Conservation (phyloP, 2,329 filamentous ascomycete species). For the Botrytis paeoniae region DNA sequence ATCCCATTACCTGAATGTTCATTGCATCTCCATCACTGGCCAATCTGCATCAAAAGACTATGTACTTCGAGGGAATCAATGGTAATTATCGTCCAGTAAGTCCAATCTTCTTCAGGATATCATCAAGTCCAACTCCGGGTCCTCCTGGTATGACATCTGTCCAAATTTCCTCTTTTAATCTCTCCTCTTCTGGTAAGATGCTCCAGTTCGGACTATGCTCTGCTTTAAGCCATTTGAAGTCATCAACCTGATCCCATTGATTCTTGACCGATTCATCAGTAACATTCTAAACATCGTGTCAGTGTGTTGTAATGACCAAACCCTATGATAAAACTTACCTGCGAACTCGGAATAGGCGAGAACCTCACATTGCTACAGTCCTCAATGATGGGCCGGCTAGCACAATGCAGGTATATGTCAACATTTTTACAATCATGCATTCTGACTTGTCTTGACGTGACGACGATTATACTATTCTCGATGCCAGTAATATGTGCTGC, state of each 20-base stretch:
- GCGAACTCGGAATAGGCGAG: constrained; percentile 66
- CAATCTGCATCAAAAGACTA: neutral
- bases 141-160: constrained; percentile 62
- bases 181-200: constrained; percentile 58
- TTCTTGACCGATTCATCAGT: constrained; percentile 47
- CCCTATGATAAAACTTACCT: constrained; percentile 51
- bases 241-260: constrained; percentile 86
- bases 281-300: constrained; percentile 29
- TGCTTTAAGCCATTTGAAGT: constrained; percentile 94
- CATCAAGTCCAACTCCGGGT: constrained; percentile 58
- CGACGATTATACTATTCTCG: constrained; percentile 69
- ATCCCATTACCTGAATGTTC: constrained; percentile 1
- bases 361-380: constrained; percentile 78
- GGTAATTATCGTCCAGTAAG: constrained; percentile 21
- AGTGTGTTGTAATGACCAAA: constrained; percentile 8
- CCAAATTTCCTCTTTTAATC: constrained; percentile 65
- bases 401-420: constrained; percentile 77
- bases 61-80: neutral
- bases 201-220: constrained; percentile 88
- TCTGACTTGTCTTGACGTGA: constrained; percentile 81
- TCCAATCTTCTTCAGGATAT: constrained; percentile 58
- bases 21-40: neutral
- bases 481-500: constrained; percentile 80
- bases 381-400: constrained; percentile 89
- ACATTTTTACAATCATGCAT: constrained; percentile 85